Evolutionary conservation across 495 filamentous ascomycete genomes (phyloP).

Genomic region (Penicillium coprophilum): DNA sequence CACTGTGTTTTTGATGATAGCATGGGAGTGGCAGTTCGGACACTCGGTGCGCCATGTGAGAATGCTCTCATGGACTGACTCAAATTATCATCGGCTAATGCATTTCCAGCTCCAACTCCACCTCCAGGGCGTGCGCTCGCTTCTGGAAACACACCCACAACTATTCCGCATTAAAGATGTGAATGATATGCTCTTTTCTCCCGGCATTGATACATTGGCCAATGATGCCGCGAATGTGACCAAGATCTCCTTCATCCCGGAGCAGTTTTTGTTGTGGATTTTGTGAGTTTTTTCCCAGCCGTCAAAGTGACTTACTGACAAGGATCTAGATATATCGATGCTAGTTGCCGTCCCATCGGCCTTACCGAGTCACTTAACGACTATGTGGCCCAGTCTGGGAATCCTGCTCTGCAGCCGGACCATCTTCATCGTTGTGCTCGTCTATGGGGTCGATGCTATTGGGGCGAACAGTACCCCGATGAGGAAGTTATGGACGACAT

Average conservation of each 20-base stretch:
- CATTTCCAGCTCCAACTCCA: constrained; percentile 34
- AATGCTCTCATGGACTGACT: background rate
- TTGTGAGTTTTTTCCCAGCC: constrained; percentile 26
- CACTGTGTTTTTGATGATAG: constrained; percentile 45
- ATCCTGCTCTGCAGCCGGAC: constrained; percentile 41
- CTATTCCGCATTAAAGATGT: constrained; percentile 39
- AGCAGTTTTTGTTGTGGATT: constrained; percentile 44
- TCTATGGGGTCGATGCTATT: constrained; percentile 46
- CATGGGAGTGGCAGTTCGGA: constrained; percentile 47
- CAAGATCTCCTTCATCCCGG: constrained; percentile 40
- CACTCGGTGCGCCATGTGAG: constrained; percentile 37
- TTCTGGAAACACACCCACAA: constrained; percentile 41
- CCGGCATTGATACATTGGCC: constrained; percentile 16
- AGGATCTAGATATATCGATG: constrained; percentile 38
- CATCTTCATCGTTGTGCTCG: constrained; percentile 41
- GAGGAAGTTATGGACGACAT: constrained; percentile 50
- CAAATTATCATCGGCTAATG: background rate
- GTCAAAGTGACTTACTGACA: constrained; percentile 7
- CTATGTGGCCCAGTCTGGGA: constrained; percentile 37
- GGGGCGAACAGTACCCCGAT: constrained; percentile 47
- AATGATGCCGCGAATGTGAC: constrained; percentile 16
- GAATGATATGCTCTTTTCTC: constrained; percentile 33
- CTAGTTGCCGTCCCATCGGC: constrained; percentile 36
- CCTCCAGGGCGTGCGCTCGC: constrained; percentile 41
- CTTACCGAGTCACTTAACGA: constrained; percentile 41